phyloP scores from a whole-genome alignment of 208 protist species.

The Crithidia acanthocephali region DNA sequence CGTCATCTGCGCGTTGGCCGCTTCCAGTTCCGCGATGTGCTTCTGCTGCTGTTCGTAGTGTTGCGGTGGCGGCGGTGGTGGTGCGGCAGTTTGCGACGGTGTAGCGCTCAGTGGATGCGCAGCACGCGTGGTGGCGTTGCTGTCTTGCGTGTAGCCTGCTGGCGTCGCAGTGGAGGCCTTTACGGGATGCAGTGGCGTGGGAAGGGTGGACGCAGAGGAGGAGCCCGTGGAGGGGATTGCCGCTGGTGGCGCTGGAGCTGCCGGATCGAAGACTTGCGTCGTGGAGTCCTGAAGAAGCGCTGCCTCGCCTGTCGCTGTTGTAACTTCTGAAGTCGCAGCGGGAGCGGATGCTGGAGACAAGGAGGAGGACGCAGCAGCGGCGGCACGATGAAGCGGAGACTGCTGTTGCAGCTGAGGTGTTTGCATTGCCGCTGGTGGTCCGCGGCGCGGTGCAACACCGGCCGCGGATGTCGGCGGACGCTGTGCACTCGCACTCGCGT shows the following conservation, averaged over 20 bases:
- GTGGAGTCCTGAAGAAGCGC: no score
- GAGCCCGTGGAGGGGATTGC: no score
- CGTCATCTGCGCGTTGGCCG: constrained; percentile 39
- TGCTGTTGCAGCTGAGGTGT: constrained; percentile 2
- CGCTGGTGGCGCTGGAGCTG: no score
- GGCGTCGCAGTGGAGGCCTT: no score
- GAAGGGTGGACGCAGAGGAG: no score
- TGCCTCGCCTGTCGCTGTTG: background rate
- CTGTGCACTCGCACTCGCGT: background rate
- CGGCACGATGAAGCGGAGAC: background rate
- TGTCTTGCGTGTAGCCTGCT: no score
- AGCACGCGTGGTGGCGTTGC: no score
- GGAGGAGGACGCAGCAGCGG: background rate
- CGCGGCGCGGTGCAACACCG: background rate
- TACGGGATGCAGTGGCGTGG: no score
- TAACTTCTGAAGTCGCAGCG: background rate
- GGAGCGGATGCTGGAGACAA: background rate
- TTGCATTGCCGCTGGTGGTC: constrained; percentile 8
- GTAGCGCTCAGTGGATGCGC: background rate
- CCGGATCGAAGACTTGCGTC: no score
- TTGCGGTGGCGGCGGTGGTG: background rate
- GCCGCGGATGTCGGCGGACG: background rate
- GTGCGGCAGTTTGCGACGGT: no score
- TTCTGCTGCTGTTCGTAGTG: constrained; percentile 16
- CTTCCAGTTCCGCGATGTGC: constrained; percentile 29